phyloP scores from a whole-genome alignment of 805 yeast genomes.

The Pichia manshurica region DNA sequence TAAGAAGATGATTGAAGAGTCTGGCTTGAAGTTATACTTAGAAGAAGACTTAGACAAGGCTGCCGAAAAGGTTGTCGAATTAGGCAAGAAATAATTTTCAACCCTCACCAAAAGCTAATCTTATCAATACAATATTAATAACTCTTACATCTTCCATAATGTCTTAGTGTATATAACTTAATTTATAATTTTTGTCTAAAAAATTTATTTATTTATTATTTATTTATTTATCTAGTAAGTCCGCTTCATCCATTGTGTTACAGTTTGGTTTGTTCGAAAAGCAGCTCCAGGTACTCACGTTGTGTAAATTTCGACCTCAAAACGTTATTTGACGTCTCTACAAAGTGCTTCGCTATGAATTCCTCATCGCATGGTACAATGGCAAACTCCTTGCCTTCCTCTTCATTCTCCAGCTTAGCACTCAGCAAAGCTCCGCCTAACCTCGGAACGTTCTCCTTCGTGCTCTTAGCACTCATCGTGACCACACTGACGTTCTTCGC shows the following conservation, averaged over 20 bases:
- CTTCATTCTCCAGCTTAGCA: slow-evolving; percentile 60
- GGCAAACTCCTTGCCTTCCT: slow-evolving; percentile 33
- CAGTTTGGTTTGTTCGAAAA: slow-evolving; percentile 22
- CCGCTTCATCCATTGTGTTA: background rate
- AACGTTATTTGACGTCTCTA: slow-evolving; percentile 6
- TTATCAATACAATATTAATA: too few species aligned
- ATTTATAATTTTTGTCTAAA: background rate
- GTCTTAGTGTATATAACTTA: too few species aligned
- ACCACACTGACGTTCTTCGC: slow-evolving; percentile 54
- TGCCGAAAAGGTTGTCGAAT: slow-evolving; percentile 87
- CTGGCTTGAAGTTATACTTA: slow-evolving; percentile 89
- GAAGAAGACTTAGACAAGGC: slow-evolving; percentile 94
- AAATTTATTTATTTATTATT: slow-evolving; percentile 2
- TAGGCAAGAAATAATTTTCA: slow-evolving; percentile 30
- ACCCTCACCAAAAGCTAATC: too few species aligned
- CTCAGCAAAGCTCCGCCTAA: slow-evolving; percentile 65
- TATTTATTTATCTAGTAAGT: background rate
- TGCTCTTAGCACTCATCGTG: slow-evolving; percentile 69
- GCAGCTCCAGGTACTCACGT: slow-evolving; percentile 30
- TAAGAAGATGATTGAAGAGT: slow-evolving; percentile 73
- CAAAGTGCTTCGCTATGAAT: slow-evolving; percentile 6
- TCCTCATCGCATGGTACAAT: slow-evolving; percentile 11
- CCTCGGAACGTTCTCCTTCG: slow-evolving; percentile 52
- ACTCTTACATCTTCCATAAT: too few species aligned
- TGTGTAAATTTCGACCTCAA: slow-evolving; percentile 24